Base-by-base conservation (phyloP, 306 rosid species). In the Rosa persica region DNA sequence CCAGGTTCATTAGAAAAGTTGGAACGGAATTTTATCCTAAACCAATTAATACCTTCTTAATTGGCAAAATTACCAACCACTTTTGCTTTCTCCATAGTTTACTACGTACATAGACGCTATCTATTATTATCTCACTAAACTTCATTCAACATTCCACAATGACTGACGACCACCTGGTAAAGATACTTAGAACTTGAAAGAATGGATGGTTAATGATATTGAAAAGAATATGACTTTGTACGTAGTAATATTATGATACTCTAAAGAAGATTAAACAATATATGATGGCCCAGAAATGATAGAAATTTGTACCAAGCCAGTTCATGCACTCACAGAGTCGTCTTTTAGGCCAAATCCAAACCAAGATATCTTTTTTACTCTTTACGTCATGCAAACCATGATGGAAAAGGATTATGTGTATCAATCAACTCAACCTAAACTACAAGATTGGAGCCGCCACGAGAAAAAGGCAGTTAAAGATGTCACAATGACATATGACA, bases 311-410 rank as follows among this genome's bases (percentile, higher is more conserved):
- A 64, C 3, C 8, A 25, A 10, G 3, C 5, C n/a, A 6, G 43
- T 39, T 8, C 72, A 67, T 20, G 49, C 49, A 67, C 23, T 34
- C 44, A 7, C 16, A 16, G 44, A 34, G 2, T 30, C 10, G 11
- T 2, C 4, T 8, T 40, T 20, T 39, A 39, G 72, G 72, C 48
- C 48, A 30, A 30, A 11, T 64, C 64, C 12, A 9, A 8, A 19
- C 48, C 15, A 39, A 39, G 27, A 39, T 38, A 66, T 15, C 5
- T 10, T 4, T 27, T 6, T 8, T 19, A 22, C 71, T 39, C 16
- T 67, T 64, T 8, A 67, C 72, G 49, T 67, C 72, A 67, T 38
- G 46, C 13, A 65, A 65, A 65, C 36, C 44, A 65, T 67, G 49
- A 39, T n/a, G 48, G 7, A 34, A 34, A 64, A 64, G 43, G 12